Percentiles rank a stretch among this genome's conserved stretches.
These are phyloP conservation scores for Quillaja saponaria DNA, from an alignment of 306 rosid genomes.

Conservation along the genomic window DNA sequence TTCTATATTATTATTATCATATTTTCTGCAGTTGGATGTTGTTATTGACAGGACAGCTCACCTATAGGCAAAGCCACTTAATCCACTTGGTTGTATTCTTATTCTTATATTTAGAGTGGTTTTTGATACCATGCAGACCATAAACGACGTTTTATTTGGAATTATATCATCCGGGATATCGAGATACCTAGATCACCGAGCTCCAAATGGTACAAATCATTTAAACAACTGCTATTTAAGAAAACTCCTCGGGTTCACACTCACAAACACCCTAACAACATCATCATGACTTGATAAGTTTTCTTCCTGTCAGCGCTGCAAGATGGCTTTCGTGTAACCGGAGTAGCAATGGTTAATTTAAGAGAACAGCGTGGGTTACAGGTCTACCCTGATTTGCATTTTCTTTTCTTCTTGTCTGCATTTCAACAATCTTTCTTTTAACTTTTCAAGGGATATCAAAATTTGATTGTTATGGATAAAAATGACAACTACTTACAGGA, in stretches of 20 bases:
- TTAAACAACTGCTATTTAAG: background rate
- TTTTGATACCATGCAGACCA: constrained; percentile 58
- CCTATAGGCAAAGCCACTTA: background rate
- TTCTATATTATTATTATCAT: too few species aligned
- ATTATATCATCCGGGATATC: constrained; percentile 78
- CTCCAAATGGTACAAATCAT: constrained; percentile 57
- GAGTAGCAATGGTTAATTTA: constrained; percentile 79
- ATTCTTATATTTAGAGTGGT: constrained; percentile 8
- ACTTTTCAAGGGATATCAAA: background rate
- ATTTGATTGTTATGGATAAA: constrained; percentile 6
- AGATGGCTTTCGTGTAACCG: constrained; percentile 76
- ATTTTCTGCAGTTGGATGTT: background rate
- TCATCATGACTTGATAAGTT: background rate
- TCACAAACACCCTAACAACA: background rate
- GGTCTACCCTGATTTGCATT: constrained; percentile 36
- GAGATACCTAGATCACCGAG: constrained; percentile 61
- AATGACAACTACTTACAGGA: constrained; percentile 50
- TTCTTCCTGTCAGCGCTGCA: constrained; percentile 48
- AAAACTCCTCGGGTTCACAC: background rate
- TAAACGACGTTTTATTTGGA: constrained; percentile 84
- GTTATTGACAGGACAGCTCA: background rate
- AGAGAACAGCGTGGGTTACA: constrained; percentile 72
- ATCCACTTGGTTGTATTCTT: background rate
- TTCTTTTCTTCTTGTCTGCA: background rate
- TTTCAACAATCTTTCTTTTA: constrained; percentile 1